These are phyloP conservation scores for Trifolium repens DNA, from an alignment of 306 rosid genomes.

Conservation along the genomic window DNA sequence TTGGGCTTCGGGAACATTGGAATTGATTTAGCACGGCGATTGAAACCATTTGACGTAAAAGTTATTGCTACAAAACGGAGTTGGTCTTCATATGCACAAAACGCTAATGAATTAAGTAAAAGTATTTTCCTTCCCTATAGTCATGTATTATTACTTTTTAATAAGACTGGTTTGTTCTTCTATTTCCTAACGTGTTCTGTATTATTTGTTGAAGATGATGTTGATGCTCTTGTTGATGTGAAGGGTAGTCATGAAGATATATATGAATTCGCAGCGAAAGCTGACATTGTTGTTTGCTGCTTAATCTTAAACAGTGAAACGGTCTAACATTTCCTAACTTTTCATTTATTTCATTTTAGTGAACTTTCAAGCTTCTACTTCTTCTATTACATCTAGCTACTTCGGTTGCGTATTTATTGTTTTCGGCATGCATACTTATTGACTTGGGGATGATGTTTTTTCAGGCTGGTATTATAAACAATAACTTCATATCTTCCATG, in stretches of 20 bases:
- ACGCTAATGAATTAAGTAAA: constrained; percentile 42
- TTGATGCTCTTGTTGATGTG: constrained; percentile 64
- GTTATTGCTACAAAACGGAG: constrained; percentile 87
- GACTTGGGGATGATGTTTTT: constrained; percentile 37
- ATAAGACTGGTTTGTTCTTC: constrained; percentile 25
- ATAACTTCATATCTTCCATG: constrained; percentile 76
- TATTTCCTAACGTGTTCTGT: constrained; percentile 15
- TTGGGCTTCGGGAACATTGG: constrained; percentile 93
- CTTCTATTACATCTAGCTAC: constrained; percentile 27
- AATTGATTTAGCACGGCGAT: constrained; percentile 72
- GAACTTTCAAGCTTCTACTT: constrained; percentile 19
- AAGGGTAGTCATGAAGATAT: constrained; percentile 78
- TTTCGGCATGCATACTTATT: constrained; percentile 20
- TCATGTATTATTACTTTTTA: constrained; percentile 34
- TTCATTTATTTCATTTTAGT: constrained; percentile 17
- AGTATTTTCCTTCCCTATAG: constrained; percentile 35
- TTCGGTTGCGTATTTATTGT: constrained; percentile 15
- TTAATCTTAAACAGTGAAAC: constrained; percentile 69
- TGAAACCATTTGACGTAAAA: constrained; percentile 85
- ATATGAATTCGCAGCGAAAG: constrained; percentile 68
- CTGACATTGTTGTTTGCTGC: constrained; percentile 92
- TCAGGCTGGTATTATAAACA: constrained; percentile 76
- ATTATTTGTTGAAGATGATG: constrained; percentile 52
- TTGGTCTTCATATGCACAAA: constrained; percentile 55
- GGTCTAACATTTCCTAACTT: constrained; percentile 47